These are phyloP conservation scores for Dipteronia sinensis DNA, from an alignment of 345 rosid genomes.

Conservation along the genomic window DNA sequence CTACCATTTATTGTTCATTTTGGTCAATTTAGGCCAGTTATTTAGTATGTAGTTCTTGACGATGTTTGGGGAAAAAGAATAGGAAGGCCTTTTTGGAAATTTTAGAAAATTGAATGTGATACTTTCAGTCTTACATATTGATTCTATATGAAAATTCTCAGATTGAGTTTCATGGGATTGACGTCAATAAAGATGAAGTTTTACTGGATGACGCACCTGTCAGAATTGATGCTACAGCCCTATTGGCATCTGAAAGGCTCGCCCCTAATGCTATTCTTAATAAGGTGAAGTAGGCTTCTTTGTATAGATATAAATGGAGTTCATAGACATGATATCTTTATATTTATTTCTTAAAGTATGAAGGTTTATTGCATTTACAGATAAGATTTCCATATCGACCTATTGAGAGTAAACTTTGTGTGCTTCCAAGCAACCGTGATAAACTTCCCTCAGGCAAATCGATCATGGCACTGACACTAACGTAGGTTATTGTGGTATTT, in stretches of 20 bases:
- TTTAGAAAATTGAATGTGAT: not conserved
- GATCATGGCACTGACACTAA: conserved; percentile 79
- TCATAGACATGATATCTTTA: conserved; percentile 1
- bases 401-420: conserved; percentile 66
- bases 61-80: not conserved
- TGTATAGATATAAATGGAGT: not conserved
- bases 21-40: not conserved
- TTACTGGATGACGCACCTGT: conserved; percentile 91
- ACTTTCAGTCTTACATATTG: conserved; percentile 8
- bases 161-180: conserved; percentile 90
- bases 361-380: conserved; percentile 39
- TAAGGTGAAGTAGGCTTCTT: conserved; percentile 52
- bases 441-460: conserved; percentile 92
- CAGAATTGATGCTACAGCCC: conserved; percentile 80
- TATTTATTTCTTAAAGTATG: conserved; percentile 21
- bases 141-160: conserved; percentile 23
- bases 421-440: conserved; percentile 74
- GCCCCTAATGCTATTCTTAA: conserved; percentile 74
- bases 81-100: not conserved
- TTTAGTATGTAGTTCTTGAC: not conserved
- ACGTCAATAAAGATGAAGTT: conserved; percentile 68
- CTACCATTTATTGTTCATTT: not conserved
- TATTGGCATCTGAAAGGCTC: conserved; percentile 75
- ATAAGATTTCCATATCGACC: conserved; percentile 88
- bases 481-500: conserved; percentile 48